phyloP scores from a whole-genome alignment of 2,329 filamentous ascomycete genomes.

The Chrysosporium keratinophilum region DNA sequence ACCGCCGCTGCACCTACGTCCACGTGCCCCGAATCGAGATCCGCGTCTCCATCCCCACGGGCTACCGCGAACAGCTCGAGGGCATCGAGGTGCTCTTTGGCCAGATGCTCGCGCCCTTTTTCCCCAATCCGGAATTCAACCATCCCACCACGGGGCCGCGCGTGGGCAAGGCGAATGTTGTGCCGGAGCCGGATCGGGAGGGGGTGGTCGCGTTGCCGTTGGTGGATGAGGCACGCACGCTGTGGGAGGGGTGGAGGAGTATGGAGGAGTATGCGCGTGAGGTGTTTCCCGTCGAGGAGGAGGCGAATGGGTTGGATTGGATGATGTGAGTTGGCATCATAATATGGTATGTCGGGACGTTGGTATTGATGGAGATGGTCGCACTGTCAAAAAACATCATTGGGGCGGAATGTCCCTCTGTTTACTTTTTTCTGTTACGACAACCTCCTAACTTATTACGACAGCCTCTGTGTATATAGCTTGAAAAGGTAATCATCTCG shows the following conservation, averaged over 20 bases:
- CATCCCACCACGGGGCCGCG: constrained; percentile 27
- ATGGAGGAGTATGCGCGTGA: constrained; percentile 92
- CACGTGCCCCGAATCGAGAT: constrained; percentile 65
- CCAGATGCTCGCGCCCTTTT: constrained; percentile 51
- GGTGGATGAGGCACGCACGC: constrained; percentile 61
- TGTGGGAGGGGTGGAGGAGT: constrained; percentile 86
- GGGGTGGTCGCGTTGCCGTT: constrained; percentile 53
- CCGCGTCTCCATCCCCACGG: constrained; percentile 72
- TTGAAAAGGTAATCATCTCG: no score
- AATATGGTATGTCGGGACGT: background rate
- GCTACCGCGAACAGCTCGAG: constrained; percentile 80
- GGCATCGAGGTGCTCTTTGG: constrained; percentile 52
- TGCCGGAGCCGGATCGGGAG: constrained; percentile 10
- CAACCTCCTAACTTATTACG: no score
- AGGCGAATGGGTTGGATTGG: constrained; percentile 87
- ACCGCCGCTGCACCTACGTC: constrained; percentile 66
- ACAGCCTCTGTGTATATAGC: no score
- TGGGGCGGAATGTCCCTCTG: no score
- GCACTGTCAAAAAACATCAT: no score
- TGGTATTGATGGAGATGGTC: no score
- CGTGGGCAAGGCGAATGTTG: constrained; percentile 27
- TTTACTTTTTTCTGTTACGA: no score
- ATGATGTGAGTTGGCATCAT: constrained; percentile 47
- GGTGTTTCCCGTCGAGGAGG: constrained; percentile 88
- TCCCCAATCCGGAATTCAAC: constrained; percentile 49